Evolutionary conservation across 805 yeast species (phyloP).

Genomic region (Wickerhamiella nectarea): DNA sequence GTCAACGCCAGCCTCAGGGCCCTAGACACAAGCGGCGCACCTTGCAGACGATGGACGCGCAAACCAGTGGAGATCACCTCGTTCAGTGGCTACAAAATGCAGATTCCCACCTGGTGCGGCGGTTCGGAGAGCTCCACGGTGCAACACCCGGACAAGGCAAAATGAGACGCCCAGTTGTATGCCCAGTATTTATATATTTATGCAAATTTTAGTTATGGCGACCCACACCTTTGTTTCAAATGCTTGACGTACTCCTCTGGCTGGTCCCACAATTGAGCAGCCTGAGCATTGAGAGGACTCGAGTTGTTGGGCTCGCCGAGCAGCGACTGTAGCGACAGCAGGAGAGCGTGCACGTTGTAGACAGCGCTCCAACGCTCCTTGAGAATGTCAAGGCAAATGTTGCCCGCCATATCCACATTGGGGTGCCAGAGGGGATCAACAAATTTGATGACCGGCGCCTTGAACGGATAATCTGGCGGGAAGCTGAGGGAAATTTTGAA

Average conservation of each 20-base stretch:
- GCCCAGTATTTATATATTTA: constrained; percentile 25
- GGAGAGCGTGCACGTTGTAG: constrained; percentile 46
- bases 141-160: not conserved
- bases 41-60: constrained; percentile 34
- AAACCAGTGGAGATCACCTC: constrained; percentile 29
- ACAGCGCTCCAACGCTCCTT: constrained; percentile 55
- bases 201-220: constrained; percentile 10
- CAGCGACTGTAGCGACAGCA: constrained; percentile 44
- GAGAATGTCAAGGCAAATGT: constrained; percentile 49
- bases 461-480: constrained; percentile 43
- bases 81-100: constrained; percentile 34
- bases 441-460: constrained; percentile 44
- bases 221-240: constrained; percentile 29
- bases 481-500: constrained; percentile 39
- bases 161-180: no score
- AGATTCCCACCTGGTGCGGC: constrained; percentile 31
- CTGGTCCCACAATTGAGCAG: constrained; percentile 43
- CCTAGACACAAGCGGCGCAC: constrained; percentile 31
- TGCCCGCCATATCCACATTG: constrained; percentile 50
- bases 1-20: constrained; percentile 27
- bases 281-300: constrained; percentile 42
- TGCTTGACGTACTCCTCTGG: constrained; percentile 30
- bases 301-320: constrained; percentile 50
- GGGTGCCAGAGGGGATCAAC: constrained; percentile 54
- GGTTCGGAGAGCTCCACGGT: constrained; percentile 13